A percentile compares a stretch with the other conserved stretches of the same genome.
phyloP scores from a whole-genome alignment of 768 basidiomycete species.

The Lyophyllum semitale region DNA sequence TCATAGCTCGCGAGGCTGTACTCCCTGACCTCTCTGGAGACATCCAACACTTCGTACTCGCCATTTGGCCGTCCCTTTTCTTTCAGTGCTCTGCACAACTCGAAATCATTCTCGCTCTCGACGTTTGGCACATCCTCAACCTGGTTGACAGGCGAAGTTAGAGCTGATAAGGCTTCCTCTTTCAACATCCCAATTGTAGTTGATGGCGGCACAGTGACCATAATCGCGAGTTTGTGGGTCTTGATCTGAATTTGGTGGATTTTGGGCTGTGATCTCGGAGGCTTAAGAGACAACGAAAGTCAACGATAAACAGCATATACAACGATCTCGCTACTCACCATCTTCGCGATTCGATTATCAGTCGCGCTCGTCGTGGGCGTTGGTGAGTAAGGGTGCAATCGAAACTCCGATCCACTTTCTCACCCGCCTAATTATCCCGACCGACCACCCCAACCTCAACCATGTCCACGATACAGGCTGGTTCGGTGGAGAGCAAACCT shows the following conservation, averaged over 20 bases:
- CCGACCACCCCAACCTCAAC: constrained; percentile 24
- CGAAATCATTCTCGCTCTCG: constrained; percentile 45
- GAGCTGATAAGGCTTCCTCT: constrained; percentile 60
- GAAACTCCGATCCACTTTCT: constrained; percentile 30
- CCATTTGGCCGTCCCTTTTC: constrained; percentile 54
- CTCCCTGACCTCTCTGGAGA: constrained; percentile 44
- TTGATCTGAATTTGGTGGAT: constrained; percentile 70
- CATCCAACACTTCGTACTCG: constrained; percentile 55
- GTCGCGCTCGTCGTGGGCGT: constrained; percentile 7
- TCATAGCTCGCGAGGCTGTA: constrained; percentile 67
- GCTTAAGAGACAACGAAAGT: constrained; percentile 28
- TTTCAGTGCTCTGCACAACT: constrained; percentile 57
- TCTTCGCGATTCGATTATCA: constrained; percentile 9
- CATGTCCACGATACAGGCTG: constrained; percentile 57
- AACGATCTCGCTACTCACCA: constrained; percentile 18
- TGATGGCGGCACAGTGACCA: constrained; percentile 56
- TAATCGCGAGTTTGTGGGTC: constrained; percentile 70
- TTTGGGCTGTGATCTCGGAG: constrained; percentile 57
- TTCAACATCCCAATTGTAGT: constrained; percentile 62
- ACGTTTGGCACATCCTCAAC: constrained; percentile 30
- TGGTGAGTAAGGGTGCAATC: constrained; percentile 13
- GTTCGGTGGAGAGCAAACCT: constrained; percentile 46
- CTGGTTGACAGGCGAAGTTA: constrained; percentile 49
- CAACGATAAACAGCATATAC: not conserved
- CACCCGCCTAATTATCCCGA: constrained; percentile 23